phyloP scores from a whole-genome alignment of 192 early-diverging fungal genomes.

The Funneliformis geosporum region DNA sequence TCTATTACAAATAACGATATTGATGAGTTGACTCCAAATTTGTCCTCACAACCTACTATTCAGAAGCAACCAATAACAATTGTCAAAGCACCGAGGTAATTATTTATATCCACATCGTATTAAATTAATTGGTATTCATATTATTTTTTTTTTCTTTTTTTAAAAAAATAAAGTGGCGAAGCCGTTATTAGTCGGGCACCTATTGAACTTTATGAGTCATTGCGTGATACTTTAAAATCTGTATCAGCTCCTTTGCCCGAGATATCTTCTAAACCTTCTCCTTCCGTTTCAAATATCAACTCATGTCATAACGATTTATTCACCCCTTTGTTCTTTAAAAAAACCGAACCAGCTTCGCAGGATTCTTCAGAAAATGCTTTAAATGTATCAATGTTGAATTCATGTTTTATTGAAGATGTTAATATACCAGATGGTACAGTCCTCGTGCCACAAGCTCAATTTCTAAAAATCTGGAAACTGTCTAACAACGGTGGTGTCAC shows the following conservation, averaged over 20 bases:
- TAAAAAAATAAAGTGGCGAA: not conserved
- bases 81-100: not conserved
- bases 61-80: not conserved
- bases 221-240: not conserved
- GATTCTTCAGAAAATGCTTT: not conserved
- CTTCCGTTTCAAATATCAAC: not conserved
- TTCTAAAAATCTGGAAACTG: constrained; percentile 75
- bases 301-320: not conserved
- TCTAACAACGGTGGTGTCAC: constrained; percentile 53
- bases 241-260: not conserved
- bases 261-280: not conserved
- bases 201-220: not conserved
- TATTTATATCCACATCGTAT: not conserved
- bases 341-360: not conserved
- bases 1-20: not conserved
- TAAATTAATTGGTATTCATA: not conserved
- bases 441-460: constrained; percentile 53
- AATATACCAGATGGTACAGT: constrained; percentile 66
- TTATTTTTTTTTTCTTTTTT: not conserved
- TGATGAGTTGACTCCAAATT: not conserved
- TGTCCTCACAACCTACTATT: not conserved
- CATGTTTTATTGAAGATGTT: constrained; percentile 66
- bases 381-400: not conserved
- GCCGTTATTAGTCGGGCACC: not conserved
- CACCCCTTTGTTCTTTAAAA: not conserved